phyloP scores from a whole-genome alignment of 208 protist species.

The Leptomonas pyrrhocoris region DNA sequence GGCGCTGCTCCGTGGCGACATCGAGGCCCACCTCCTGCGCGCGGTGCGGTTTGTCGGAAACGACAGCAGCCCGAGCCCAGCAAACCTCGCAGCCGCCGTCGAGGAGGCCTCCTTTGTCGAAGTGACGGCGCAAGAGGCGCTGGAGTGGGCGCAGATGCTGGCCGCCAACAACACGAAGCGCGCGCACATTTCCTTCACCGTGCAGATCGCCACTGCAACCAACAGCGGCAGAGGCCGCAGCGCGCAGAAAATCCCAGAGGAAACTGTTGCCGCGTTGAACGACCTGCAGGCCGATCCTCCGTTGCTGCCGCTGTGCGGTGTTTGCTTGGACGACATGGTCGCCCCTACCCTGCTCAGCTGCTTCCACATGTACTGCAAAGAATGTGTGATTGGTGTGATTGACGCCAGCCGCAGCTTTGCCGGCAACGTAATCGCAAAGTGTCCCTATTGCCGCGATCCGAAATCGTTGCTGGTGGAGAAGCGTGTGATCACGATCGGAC shows the following conservation, averaged over 20 bases:
- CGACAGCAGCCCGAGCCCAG: not conserved
- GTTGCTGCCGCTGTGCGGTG: conserved; percentile 39
- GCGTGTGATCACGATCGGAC: conserved; percentile 13
- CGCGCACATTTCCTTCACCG: not conserved
- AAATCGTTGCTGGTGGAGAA: conserved; percentile 38
- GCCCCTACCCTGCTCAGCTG: conserved; percentile 54
- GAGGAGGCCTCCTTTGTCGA: conserved; percentile 31
- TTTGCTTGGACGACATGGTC: conserved; percentile 56
- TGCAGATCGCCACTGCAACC: not conserved
- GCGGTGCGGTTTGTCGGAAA: not conserved
- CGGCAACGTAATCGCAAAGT: conserved; percentile 36
- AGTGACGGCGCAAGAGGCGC: conserved; percentile 36
- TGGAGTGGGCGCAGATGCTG: conserved; percentile 33
- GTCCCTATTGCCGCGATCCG: conserved; percentile 48
- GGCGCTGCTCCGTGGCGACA: conserved; percentile 21
- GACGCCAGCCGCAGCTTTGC: conserved; percentile 31
- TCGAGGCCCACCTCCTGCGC: conserved; percentile 13
- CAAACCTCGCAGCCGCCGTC: conserved; percentile 10
- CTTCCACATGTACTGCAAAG: conserved; percentile 67
- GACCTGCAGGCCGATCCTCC: conserved; percentile 43
- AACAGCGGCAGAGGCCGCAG: not conserved
- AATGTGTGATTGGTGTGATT: conserved; percentile 52
- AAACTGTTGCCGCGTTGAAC: conserved; percentile 34
- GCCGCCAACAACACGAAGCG: conserved; percentile 1
- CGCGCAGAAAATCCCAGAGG: conserved; percentile 22